phyloP scores from a whole-genome alignment of 768 basidiomycete genomes.

The Amanita thiersii region DNA sequence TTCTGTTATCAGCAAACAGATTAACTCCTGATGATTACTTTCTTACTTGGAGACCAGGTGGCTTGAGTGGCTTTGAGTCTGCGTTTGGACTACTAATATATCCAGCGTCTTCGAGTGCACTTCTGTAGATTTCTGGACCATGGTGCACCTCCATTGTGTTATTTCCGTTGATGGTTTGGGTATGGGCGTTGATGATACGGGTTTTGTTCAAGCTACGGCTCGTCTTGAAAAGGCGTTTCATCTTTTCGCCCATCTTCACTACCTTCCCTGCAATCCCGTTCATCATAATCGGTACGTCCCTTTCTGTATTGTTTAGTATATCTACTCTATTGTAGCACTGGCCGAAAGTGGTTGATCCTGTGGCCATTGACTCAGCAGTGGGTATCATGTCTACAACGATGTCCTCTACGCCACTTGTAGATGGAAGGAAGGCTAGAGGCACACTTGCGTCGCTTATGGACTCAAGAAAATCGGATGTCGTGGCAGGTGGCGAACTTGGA shows the following conservation, averaged over 20 bases:
- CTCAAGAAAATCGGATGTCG: background rate
- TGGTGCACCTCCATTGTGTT: too few relatives aligned
- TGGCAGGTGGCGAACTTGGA: background rate
- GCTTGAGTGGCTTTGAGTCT: too few relatives aligned
- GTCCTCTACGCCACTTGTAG: background rate
- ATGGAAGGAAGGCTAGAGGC: background rate
- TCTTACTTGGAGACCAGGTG: too few relatives aligned
- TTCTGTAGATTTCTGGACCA: too few relatives aligned
- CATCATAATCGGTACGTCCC: too few relatives aligned
- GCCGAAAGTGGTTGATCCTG: too few relatives aligned
- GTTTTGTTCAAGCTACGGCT: conserved; percentile 6
- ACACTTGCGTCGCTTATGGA: background rate
- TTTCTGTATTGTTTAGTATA: too few relatives aligned
- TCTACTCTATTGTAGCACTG: too few relatives aligned
- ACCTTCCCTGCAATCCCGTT: conserved; percentile 15
- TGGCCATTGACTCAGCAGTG: background rate
- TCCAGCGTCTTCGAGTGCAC: too few relatives aligned
- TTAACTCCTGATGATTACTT: too few relatives aligned
- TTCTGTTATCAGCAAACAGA: too few relatives aligned
- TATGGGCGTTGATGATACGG: conserved; percentile 4
- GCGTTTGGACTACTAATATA: too few relatives aligned
- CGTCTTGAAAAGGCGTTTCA: conserved; percentile 18
- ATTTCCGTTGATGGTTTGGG: background rate
- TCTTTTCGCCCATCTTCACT: conserved; percentile 19
- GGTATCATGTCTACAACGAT: conserved; percentile 5